A percentile compares a stretch with the other conserved stretches of the same genome.
phyloP scores from a whole-genome alignment of 2,329 filamentous ascomycete genomes.

The Pezicula carpinea region DNA sequence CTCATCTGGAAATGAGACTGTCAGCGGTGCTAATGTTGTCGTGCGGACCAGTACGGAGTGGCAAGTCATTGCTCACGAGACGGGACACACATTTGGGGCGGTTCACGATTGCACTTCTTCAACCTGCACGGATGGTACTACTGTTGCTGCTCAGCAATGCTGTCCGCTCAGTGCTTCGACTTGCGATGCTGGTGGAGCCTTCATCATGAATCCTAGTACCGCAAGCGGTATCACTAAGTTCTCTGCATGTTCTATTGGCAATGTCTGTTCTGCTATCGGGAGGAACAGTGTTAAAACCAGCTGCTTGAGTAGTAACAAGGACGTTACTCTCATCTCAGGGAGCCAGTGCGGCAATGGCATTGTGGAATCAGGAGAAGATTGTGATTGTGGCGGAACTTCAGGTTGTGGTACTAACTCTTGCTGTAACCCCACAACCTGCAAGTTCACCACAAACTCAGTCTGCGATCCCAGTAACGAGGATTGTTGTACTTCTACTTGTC shows the following conservation, averaged over 20 bases:
- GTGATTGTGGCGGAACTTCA: conserved; percentile 79
- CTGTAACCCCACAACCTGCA: conserved; percentile 83
- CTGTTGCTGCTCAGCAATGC: conserved; percentile 60
- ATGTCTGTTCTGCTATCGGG: conserved; percentile 83
- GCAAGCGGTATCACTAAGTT: conserved; percentile 68
- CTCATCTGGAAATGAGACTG: conserved; percentile 58
- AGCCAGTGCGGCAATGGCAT: conserved; percentile 95
- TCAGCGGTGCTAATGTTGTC: conserved; percentile 85
- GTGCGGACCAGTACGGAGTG: conserved; percentile 79
- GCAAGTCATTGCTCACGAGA: conserved; percentile 95
- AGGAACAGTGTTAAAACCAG: conserved; percentile 68
- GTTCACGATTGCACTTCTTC: conserved; percentile 80
- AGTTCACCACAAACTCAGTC: conserved; percentile 65
- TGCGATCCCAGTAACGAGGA: conserved; percentile 82
- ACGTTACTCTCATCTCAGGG: conserved; percentile 74
- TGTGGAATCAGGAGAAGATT: conserved; percentile 89
- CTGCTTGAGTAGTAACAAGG: conserved; percentile 82
- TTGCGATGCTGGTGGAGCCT: conserved; percentile 75
- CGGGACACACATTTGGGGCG: conserved; percentile 90
- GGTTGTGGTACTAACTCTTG: conserved; percentile 73
- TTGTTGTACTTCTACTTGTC: conserved; percentile 66
- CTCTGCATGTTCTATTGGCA: conserved; percentile 85
- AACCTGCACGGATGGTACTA: conserved; percentile 62
- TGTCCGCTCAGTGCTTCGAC: conserved; percentile 66
- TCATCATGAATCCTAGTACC: conserved; percentile 96